A percentile compares a stretch with the other conserved stretches of the same genome.
Conservation (phyloP, 1,284 basidiomycete species). For the Naganishia albida region DNA sequence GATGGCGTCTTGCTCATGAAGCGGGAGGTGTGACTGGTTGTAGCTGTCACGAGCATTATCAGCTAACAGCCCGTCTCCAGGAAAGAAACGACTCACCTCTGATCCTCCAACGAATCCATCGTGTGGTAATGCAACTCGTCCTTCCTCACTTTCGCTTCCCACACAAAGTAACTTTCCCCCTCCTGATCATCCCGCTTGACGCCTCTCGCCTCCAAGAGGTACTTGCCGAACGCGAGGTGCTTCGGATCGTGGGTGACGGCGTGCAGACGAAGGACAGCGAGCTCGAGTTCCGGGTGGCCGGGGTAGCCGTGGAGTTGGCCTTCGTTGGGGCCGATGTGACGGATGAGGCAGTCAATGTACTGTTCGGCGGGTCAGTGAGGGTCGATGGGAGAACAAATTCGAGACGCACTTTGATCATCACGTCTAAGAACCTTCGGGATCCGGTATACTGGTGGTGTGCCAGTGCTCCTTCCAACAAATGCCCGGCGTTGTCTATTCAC, state of each 20-base stretch:
- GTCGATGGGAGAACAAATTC: neutral
- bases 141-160: slow-evolving; percentile 38
- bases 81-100: too few relatives aligned
- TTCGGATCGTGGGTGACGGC: slow-evolving; percentile 39
- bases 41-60: slow-evolving; percentile 34
- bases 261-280: slow-evolving; percentile 43
- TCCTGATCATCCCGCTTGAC: slow-evolving; percentile 36
- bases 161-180: slow-evolving; percentile 38
- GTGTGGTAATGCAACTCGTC: slow-evolving; percentile 32
- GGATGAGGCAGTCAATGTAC: slow-evolving; percentile 42
- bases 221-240: slow-evolving; percentile 40
- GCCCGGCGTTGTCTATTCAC: slow-evolving; percentile 42
- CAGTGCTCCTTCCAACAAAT: slow-evolving; percentile 44
- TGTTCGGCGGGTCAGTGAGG: slow-evolving; percentile 18
- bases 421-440: slow-evolving; percentile 40
- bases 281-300: slow-evolving; percentile 46
- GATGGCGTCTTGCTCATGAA: slow-evolving; percentile 41
- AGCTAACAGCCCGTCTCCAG: too few relatives aligned
- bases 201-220: slow-evolving; percentile 40
- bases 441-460: slow-evolving; percentile 42
- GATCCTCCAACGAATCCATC: slow-evolving; percentile 34
- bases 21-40: slow-evolving; percentile 40
- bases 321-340: slow-evolving; percentile 36
- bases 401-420: slow-evolving; percentile 42
- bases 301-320: slow-evolving; percentile 42